These are phyloP conservation scores for Hura crepitans DNA, from an alignment of 441 rosid species.

Conservation along the genomic window DNA sequence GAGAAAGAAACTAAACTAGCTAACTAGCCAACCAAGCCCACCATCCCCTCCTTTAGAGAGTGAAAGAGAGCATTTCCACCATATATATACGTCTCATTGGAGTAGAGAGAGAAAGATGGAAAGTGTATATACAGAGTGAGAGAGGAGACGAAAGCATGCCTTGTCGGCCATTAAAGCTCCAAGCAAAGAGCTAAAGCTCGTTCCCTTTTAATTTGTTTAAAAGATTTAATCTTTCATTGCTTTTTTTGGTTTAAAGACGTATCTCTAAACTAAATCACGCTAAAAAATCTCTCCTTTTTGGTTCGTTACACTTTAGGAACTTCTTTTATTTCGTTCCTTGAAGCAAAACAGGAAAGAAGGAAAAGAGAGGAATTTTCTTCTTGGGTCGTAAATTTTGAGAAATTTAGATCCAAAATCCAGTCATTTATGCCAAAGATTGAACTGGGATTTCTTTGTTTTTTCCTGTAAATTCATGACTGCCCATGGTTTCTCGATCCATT, in stretches of 20 bases:
- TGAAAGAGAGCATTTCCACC: constrained; percentile 9
- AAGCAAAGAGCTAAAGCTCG: constrained; percentile 27
- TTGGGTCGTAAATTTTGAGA: constrained; percentile 19
- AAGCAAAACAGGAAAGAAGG: constrained; percentile 4
- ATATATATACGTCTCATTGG: neutral
- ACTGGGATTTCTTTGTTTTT: constrained; percentile 24
- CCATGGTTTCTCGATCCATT: constrained; percentile 20
- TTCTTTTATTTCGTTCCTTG: constrained; percentile 1
- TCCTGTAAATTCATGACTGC: constrained; percentile 27
- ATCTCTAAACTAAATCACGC: constrained; percentile 9
- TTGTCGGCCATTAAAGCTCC: constrained; percentile 85
- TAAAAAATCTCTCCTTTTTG: constrained; percentile 9
- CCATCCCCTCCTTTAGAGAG: constrained; percentile 24
- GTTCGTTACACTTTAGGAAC: constrained; percentile 28
- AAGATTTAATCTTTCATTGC: constrained; percentile 18
- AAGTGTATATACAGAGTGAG: constrained; percentile 14
- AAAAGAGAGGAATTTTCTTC: constrained; percentile 7
- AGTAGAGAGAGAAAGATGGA: constrained; percentile 11
- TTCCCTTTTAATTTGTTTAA: constrained; percentile 17
- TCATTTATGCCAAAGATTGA: constrained; percentile 26
- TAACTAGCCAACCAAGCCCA: constrained; percentile 20
- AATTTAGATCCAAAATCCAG: constrained; percentile 28
- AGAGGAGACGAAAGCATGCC: constrained; percentile 52
- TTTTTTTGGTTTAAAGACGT: constrained; percentile 7
- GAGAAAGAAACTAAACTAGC: constrained; percentile 10